Evolutionary conservation across 139 green algal species (phyloP), one percentile per base, ranked within the genome.

Genomic region (Coccomyxa sp.): DNA sequence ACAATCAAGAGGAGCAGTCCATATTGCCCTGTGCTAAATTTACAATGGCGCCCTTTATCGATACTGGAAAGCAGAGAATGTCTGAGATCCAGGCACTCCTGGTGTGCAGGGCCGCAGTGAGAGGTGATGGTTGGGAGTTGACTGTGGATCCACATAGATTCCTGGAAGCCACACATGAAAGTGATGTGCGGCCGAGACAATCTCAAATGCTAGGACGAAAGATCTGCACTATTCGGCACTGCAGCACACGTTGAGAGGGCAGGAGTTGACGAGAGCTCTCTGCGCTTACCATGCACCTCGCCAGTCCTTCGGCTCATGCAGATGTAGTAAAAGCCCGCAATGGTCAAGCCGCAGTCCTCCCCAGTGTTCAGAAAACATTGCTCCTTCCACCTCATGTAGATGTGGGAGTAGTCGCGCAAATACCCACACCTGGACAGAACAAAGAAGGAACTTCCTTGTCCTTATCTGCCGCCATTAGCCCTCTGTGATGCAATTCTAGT

Each of bases 361-460:
- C 83, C 77, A 45, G 82, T 83, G 31, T 90, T 88, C 25, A 94
- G 84, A 85, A 97, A 97, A 81, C 86, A 92, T 83, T 93, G 88
- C 84, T 97, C 93, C 86, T 97, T 97, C 92, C 92, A 96, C 23
- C 93, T 84, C 94, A 96, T 94, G 83, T 86, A 95, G 17, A 95
- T 87, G 38, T 88, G 83, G 17, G 81, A 66, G 32, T 91, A 83
- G 1, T 45, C 14, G 30, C 71, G 67, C 77, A 95, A 79, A 14
- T 77, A 25, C 23, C 74, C 13, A 59, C 88, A 38, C 81, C 92
- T 84, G 84, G 85, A 90, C 58, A 88, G 27, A 84, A 86, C 31
- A 3, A 38, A 25, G 23, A 9, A 30, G 63, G 4, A 1, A 28
- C 63, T 28, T 21, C 63, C 7, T 21, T 71, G 63, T 71, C 18